Evolutionary conservation across 2,329 filamentous ascomycete genomes (phyloP).

Genomic region (Rhexocercosporidium sp.): DNA sequence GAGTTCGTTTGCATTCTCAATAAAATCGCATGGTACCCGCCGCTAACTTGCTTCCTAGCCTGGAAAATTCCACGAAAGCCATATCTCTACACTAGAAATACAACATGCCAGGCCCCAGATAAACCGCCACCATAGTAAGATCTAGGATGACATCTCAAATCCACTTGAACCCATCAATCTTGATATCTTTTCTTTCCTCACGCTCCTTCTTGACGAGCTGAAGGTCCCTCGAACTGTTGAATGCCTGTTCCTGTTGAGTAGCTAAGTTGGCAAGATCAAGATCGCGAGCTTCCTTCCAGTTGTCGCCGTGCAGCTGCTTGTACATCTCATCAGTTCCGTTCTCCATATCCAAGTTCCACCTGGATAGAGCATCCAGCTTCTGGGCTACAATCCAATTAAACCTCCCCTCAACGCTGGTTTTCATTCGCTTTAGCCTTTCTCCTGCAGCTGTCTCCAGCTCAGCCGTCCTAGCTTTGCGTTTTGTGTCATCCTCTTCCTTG

Average conservation of each 20-base stretch:
- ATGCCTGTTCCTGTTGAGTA: conserved; percentile 26
- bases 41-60: background rate
- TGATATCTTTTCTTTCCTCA: conserved; percentile 28
- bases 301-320: conserved; percentile 36
- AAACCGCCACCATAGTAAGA: background rate
- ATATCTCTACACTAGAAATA: background rate
- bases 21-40: background rate
- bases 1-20: background rate
- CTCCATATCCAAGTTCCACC: conserved; percentile 34
- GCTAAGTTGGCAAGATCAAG: conserved; percentile 25
- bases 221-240: conserved; percentile 22
- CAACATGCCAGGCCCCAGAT: background rate
- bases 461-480: conserved; percentile 37
- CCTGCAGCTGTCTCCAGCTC: conserved; percentile 39
- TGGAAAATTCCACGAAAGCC: background rate
- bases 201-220: conserved; percentile 25
- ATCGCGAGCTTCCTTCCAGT: conserved; percentile 35
- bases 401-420: conserved; percentile 26
- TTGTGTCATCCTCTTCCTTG: conserved; percentile 43
- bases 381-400: conserved; percentile 27
- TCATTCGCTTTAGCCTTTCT: conserved; percentile 33
- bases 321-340: conserved; percentile 39
- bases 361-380: conserved; percentile 29
- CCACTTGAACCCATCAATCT: conserved; percentile 34
- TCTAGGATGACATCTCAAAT: conserved; percentile 18